phyloP scores from a whole-genome alignment of 2,329 filamentous ascomycete genomes.

The Arthrobotrys sinensis region DNA sequence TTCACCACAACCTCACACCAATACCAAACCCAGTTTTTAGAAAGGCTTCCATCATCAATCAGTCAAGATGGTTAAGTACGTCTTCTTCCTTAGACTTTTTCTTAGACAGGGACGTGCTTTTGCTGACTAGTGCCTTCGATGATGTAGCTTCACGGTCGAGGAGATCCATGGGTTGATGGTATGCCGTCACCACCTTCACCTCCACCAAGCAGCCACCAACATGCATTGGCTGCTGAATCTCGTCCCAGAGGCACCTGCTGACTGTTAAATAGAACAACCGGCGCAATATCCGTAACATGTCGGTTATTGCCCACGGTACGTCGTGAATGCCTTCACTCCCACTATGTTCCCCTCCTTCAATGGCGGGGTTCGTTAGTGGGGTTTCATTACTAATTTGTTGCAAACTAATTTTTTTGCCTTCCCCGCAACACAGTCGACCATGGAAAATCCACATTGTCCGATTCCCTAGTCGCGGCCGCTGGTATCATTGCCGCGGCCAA shows the following conservation, averaged over 20 bases:
- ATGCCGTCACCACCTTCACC: slow-evolving; percentile 22
- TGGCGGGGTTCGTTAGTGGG: slow-evolving; percentile 52
- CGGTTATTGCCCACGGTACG: slow-evolving; percentile 97
- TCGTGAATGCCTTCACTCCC: slow-evolving; percentile 47
- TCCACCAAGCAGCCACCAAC: slow-evolving; percentile 15
- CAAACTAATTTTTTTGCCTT: slow-evolving; percentile 32
- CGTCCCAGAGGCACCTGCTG: slow-evolving; percentile 5
- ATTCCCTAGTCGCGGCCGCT: slow-evolving; percentile 98
- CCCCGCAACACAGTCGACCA: slow-evolving; percentile 80
- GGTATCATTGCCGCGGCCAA: slow-evolving; percentile 99
- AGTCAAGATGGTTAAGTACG: slow-evolving; percentile 99
- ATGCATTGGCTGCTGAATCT: slow-evolving; percentile 32
- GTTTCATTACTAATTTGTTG: slow-evolving; percentile 35
- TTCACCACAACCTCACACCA: slow-evolving; percentile 29
- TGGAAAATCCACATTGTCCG: slow-evolving; percentile 99
- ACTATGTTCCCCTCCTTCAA: slow-evolving; percentile 19
- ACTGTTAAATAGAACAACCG: slow-evolving; percentile 65
- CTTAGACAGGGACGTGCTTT: slow-evolving; percentile 11
- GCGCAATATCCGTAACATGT: slow-evolving; percentile 89
- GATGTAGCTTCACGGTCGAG: slow-evolving; percentile 94
- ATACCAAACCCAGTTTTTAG: slow-evolving; percentile 54
- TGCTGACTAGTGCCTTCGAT: slow-evolving; percentile 42
- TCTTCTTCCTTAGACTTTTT: slow-evolving; percentile 66
- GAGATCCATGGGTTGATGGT: slow-evolving; percentile 84
- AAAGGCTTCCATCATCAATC: slow-evolving; percentile 73